phyloP scores from a whole-genome alignment of 768 basidiomycete genomes.

The Fibroporia radiculosa region DNA sequence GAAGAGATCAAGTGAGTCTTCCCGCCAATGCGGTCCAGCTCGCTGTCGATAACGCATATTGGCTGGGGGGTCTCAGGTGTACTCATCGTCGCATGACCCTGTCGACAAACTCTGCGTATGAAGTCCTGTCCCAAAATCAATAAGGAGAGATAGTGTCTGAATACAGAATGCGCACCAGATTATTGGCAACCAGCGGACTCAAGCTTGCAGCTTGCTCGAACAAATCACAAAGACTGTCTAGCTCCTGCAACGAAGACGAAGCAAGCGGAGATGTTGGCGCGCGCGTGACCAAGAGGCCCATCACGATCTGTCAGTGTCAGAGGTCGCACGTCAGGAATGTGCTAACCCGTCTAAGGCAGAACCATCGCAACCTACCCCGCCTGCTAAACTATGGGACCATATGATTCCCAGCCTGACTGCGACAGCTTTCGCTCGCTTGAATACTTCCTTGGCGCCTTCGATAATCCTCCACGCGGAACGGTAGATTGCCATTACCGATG shows the following conservation, averaged over 20 bases:
- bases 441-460: constrained; percentile 37
- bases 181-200: constrained; percentile 20
- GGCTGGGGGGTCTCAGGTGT: constrained; percentile 9
- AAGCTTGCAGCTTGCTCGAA: constrained; percentile 21
- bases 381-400: constrained; percentile 66
- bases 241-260: constrained; percentile 26
- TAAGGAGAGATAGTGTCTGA: not conserved
- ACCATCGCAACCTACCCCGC: constrained; percentile 40
- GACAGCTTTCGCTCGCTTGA: constrained; percentile 32
- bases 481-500: constrained; percentile 66
- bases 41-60: constrained; percentile 11
- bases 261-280: constrained; percentile 30
- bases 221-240: constrained; percentile 25
- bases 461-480: constrained; percentile 65
- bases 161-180: constrained; percentile 13
- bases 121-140: constrained; percentile 14
- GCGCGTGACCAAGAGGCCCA: constrained; percentile 30
- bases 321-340: not conserved
- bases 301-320: constrained; percentile 37
- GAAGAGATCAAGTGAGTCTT: constrained; percentile 21
- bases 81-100: constrained; percentile 23
- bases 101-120: constrained; percentile 22
- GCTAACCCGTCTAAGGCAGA: not conserved
- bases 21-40: constrained; percentile 27
- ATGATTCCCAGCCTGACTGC: constrained; percentile 39